These are phyloP conservation scores for Debaryomyces psychrophilus DNA, from an alignment of 1,139 yeast genomes.

Conservation along the genomic window DNA sequence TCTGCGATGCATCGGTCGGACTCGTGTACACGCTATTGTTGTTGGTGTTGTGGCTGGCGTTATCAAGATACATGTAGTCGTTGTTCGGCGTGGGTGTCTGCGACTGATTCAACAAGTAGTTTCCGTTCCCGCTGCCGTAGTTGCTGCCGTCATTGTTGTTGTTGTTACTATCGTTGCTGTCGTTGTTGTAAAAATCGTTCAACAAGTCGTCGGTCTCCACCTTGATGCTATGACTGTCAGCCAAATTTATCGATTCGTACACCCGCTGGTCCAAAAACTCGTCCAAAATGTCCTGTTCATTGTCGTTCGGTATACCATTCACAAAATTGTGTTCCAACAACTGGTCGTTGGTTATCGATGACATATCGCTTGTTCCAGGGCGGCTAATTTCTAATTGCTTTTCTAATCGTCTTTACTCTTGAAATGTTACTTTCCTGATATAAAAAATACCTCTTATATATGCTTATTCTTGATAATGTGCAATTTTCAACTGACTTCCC, in stretches of 20 bases:
- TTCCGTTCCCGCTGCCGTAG: background rate
- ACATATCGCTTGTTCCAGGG: slow-evolving; percentile 11
- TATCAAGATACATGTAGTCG: slow-evolving; percentile 29
- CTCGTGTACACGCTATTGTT: slow-evolving; percentile 5
- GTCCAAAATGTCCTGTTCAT: slow-evolving; percentile 49
- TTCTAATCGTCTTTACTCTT: background rate
- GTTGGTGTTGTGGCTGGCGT: slow-evolving; percentile 10
- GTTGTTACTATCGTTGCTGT: slow-evolving; percentile 1
- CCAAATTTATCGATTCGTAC: slow-evolving; percentile 43
- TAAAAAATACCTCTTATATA: background rate
- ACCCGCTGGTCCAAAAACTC: slow-evolving; percentile 62
- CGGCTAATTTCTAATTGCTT: background rate
- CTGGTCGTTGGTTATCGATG: slow-evolving; percentile 17
- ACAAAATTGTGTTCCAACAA: slow-evolving; percentile 16
- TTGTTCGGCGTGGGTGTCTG: slow-evolving; percentile 18
- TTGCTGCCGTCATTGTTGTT: background rate
- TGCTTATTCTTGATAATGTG: background rate
- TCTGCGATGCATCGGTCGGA: slow-evolving; percentile 2
- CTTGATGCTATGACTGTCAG: slow-evolving; percentile 19
- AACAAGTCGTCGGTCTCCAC: slow-evolving; percentile 21
- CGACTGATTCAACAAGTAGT: slow-evolving; percentile 6
- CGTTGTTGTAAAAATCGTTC: slow-evolving; percentile 18
- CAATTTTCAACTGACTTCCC: background rate
- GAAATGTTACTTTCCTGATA: background rate
- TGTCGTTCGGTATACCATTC: slow-evolving; percentile 20